A percentile compares a stretch with the other conserved stretches of the same genome.
phyloP scores from a whole-genome alignment of 1,284 basidiomycete genomes.

The Ceratobasidium sp. region DNA sequence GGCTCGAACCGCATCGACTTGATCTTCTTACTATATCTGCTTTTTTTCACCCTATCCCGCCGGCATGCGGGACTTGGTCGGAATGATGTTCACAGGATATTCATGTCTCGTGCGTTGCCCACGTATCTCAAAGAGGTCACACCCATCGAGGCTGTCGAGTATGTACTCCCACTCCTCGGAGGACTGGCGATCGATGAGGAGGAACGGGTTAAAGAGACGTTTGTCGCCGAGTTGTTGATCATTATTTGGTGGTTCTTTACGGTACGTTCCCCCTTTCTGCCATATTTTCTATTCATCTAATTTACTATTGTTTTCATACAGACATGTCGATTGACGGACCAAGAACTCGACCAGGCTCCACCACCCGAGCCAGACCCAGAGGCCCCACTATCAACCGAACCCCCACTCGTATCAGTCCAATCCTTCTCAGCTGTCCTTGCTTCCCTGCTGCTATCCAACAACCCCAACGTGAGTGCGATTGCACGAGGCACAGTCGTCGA shows the following conservation, averaged over 20 bases:
- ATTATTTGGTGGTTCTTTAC: conserved; percentile 97
- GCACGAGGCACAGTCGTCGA: conserved; percentile 82
- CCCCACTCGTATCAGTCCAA: conserved; percentile 73
- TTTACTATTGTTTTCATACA: conserved; percentile 49
- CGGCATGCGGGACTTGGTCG: not conserved
- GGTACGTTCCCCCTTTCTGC: conserved; percentile 51
- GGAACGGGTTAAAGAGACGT: conserved; percentile 89
- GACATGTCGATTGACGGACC: conserved; percentile 60
- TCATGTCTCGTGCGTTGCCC: conserved; percentile 82
- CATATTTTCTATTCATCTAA: conserved; percentile 27
- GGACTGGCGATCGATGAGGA: conserved; percentile 91
- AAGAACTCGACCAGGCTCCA: conserved; percentile 43
- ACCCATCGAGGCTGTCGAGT: conserved; percentile 90
- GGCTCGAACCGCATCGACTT: not conserved
- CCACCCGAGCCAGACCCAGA: conserved; percentile 17
- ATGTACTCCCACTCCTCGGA: conserved; percentile 89
- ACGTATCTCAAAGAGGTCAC: conserved; percentile 77
- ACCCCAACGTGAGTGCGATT: conserved; percentile 73
- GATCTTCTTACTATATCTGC: no score
- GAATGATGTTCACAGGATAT: conserved; percentile 58
- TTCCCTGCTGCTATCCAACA: conserved; percentile 83
- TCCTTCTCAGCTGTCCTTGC: conserved; percentile 93
- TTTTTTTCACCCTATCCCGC: not conserved
- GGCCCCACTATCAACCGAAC: conserved; percentile 44
- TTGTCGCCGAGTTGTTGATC: conserved; percentile 80